These are phyloP conservation scores for Picea glauca DNA, from an alignment of 75 land plant species.

Conservation along the genomic window DNA sequence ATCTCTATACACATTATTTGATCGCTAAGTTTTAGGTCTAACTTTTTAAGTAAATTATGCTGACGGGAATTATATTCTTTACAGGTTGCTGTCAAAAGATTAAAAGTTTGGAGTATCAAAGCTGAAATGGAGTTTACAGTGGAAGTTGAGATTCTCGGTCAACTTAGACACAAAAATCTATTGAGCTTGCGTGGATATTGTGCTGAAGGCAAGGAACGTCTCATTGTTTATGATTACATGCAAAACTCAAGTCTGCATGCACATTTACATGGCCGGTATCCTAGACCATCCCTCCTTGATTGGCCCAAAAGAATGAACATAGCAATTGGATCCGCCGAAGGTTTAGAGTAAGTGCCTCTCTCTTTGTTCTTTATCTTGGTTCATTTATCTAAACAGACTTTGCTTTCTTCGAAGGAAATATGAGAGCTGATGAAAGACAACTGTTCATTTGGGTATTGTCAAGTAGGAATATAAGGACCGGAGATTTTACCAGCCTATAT, in stretches of 20 bases:
- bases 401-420: no score
- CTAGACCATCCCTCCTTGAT: slow-evolving; percentile 45
- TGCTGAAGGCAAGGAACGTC: slow-evolving; percentile 63
- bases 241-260: slow-evolving; percentile 68
- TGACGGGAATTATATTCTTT: background rate
- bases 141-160: slow-evolving; percentile 70
- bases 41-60: background rate
- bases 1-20: no score
- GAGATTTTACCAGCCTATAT: no score
- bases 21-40: no score
- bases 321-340: slow-evolving; percentile 77
- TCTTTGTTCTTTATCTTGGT: no score
- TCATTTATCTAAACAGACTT: no score
- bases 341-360: slow-evolving; percentile 44
- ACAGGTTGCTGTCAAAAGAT: slow-evolving; percentile 74
- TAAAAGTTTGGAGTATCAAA: slow-evolving; percentile 59
- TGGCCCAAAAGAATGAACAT: slow-evolving; percentile 76
- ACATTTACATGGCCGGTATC: slow-evolving; percentile 67
- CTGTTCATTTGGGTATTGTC: no score
- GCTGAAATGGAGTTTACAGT: slow-evolving; percentile 77
- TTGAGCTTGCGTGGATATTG: slow-evolving; percentile 72
- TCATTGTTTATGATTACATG: slow-evolving; percentile 92
- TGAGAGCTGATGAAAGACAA: no score
- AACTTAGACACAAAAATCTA: slow-evolving; percentile 72
- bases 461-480: no score